Evolutionary conservation across 2,329 filamentous ascomycete species (phyloP), one percentile per base, ranked within the genome.

Genomic region (Phialocephala subalpina): DNA sequence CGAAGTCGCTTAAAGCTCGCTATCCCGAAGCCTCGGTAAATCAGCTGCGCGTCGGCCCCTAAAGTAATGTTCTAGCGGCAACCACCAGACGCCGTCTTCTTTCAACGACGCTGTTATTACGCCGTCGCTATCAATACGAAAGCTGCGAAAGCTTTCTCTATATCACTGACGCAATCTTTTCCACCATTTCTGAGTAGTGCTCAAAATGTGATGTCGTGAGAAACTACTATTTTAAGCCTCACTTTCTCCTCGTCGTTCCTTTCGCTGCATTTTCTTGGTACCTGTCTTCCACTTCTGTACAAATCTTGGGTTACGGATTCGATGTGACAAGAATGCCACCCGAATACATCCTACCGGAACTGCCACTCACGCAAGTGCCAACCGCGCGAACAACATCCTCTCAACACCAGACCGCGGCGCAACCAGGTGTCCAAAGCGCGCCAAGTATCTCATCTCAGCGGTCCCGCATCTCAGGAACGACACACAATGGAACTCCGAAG

Each of bases 361-460:
- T 66, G 3, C 60, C 60, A 11, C 36, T 66, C 12, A 61, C 60
- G 11, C 33, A 63, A 40, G 22, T 49, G 11, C 59, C 64, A 56
- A 60, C 38, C 27, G 29, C 56, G 6, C 18, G n/a, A 25, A 52
- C 63, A 42, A 56, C 60, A 18, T 42, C 60, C 1, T 59, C 47
- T 12, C 58, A 58, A 35, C 63, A 27, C 8, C 55, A 62, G 22
- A 27, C 40, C 36, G 6, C n/a, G n/a, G 45, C n/a, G 20, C 45
- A 22, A 25, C 20, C 12, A 16, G 38, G 38, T 35, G n/a, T 2
- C 4, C 22, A 22, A 9, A 40, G 49, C 12, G 20, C 52, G 22
- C 29, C 35, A 38, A 52, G 33, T 53, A 27, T 40, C n/a, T 27
- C 63, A 29, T 65, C 53, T 6, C 58, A 58, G 3, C 47, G 35